Conservation (phyloP, 2,329 filamentous ascomycete species). For the Aspergillus flavus region DNA sequence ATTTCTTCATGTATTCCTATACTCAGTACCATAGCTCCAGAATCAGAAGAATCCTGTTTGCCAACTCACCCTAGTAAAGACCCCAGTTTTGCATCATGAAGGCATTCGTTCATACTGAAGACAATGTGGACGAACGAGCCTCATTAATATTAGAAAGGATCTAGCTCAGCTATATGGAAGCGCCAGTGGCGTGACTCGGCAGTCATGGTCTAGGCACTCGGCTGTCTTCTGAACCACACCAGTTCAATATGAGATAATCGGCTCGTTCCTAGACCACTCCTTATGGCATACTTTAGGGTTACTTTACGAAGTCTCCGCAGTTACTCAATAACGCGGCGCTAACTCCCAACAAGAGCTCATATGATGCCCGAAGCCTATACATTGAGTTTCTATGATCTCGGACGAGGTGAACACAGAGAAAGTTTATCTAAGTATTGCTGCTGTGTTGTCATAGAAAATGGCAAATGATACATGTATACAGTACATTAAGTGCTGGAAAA, state of each 20-base stretch:
- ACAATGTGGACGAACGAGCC: background rate
- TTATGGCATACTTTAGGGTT: background rate
- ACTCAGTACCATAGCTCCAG: too few relatives aligned
- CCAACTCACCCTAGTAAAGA: background rate
- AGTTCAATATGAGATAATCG: background rate
- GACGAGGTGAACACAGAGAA: background rate
- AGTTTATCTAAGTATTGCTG: background rate
- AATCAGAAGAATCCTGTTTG: slow-evolving; percentile 1
- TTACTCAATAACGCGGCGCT: background rate
- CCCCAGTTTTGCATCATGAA: background rate
- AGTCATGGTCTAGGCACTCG: background rate
- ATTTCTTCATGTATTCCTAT: background rate
- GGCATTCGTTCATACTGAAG: background rate
- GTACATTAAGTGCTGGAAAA: background rate
- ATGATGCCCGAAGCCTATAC: background rate
- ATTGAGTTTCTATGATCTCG: background rate
- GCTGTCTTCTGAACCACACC: background rate
- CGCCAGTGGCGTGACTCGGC: slow-evolving; percentile 1
- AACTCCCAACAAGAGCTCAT: background rate
- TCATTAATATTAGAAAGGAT: background rate
- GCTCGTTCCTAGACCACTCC: background rate
- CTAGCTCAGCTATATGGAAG: background rate
- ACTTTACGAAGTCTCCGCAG: background rate
- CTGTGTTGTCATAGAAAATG: background rate
- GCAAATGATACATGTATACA: background rate